Evolutionary conservation across 1,284 basidiomycete genomes (phyloP).

Genomic region (Cutaneotrichosporon mucoides): DNA sequence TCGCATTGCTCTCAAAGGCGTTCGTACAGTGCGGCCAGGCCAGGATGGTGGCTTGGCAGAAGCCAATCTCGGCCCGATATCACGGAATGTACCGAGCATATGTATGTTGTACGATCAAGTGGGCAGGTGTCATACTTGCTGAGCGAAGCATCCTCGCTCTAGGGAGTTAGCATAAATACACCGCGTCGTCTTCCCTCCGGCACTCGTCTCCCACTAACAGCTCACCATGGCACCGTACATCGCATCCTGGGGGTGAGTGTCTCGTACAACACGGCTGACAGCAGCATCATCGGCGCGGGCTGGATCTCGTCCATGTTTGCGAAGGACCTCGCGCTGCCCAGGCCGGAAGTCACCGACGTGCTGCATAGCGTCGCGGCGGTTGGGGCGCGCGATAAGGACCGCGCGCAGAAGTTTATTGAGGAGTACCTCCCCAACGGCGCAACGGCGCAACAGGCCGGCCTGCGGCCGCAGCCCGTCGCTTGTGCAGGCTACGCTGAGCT

Average conservation of each 20-base stretch:
- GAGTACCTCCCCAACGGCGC: constrained; percentile 34
- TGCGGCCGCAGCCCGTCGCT: constrained; percentile 25
- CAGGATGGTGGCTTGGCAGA: too few relatives aligned
- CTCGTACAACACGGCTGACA: not conserved
- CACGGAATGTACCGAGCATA: too few relatives aligned
- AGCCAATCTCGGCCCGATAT: too few relatives aligned
- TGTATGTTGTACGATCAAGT: too few relatives aligned
- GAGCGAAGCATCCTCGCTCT: too few relatives aligned
- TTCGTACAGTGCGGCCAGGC: too few relatives aligned
- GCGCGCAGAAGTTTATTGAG: constrained; percentile 48
- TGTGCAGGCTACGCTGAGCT: constrained; percentile 49
- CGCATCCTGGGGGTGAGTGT: constrained; percentile 12
- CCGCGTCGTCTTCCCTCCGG: too few relatives aligned
- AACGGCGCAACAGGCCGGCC: constrained; percentile 30
- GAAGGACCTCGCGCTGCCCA: constrained; percentile 46
- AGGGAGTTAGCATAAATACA: too few relatives aligned
- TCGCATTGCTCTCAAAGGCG: too few relatives aligned
- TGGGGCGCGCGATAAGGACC: constrained; percentile 44
- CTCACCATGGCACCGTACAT: constrained; percentile 13
- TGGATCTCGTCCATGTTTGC: constrained; percentile 47
- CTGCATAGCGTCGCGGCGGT: constrained; percentile 50
- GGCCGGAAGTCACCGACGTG: constrained; percentile 46
- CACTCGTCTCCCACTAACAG: too few relatives aligned
- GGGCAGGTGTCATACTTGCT: too few relatives aligned
- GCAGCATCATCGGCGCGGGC: constrained; percentile 17